Conservation (phyloP, 306 rosid genomes). For the Inga laurina region DNA sequence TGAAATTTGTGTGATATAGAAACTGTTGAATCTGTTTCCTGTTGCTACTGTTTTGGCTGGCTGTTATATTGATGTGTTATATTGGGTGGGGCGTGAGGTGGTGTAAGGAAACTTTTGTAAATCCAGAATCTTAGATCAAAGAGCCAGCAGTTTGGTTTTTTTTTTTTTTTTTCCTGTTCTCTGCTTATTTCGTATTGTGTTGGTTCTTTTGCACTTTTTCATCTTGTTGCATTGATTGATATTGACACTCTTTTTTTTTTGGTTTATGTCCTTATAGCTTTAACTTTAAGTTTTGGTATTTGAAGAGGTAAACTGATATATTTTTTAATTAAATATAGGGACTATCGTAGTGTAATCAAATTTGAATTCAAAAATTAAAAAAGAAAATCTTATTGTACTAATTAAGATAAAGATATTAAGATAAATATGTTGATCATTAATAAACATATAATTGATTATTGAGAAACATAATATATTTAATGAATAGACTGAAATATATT, state of each 20-base stretch:
- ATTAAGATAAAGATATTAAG: too few relatives aligned
- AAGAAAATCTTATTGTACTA: too few relatives aligned
- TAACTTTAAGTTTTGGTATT: too few relatives aligned
- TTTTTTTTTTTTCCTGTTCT: not conserved
- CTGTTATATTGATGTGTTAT: constrained; percentile 3
- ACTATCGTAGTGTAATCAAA: too few relatives aligned
- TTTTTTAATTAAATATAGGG: too few relatives aligned
- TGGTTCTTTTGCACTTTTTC: not conserved
- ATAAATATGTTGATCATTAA: too few relatives aligned
- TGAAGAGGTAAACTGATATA: too few relatives aligned
- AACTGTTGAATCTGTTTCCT: constrained; percentile 16
- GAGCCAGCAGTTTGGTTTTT: not conserved
- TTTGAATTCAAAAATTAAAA: too few relatives aligned
- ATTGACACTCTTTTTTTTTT: not conserved
- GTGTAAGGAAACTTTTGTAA: not conserved
- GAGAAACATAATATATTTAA: too few relatives aligned
- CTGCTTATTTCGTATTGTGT: not conserved
- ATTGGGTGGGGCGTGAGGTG: not conserved
- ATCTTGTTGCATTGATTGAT: not conserved
- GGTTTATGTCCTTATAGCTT: too few relatives aligned
- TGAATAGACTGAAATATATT: too few relatives aligned
- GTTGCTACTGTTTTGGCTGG: not conserved
- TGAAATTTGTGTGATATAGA: not conserved
- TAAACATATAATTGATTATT: too few relatives aligned
- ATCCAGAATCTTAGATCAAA: not conserved